Evolutionary conservation across 495 filamentous ascomycete species (phyloP), one percentile per base, ranked within the genome.

Genomic region (Daldinia decipiens): DNA sequence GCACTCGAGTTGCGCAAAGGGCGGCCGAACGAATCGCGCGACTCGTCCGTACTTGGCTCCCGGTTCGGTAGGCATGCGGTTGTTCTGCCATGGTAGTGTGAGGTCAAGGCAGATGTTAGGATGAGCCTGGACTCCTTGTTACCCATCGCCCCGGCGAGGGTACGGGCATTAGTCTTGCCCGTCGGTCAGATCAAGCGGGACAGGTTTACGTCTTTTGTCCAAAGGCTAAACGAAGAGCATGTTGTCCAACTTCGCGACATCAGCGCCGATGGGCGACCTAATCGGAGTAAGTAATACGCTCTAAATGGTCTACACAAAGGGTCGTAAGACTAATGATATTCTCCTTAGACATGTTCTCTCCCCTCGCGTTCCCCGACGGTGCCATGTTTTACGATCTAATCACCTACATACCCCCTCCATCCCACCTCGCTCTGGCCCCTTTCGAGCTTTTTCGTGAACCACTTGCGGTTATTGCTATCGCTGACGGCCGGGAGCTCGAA

Each of bases 371-470:
- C 77, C 95, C 95, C 8, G 88, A 88, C 65, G 95, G 95, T 60
- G 88, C 90, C 69, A 90, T 99, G 70, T 86, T 98, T 67, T 98
- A 96, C 85, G 91, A 97, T 77, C 84, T 98, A 59, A 90, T 92
- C 40, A 93, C 91, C 56, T 90, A 92, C 67, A 83, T 92, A 68
- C 89, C 93, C 54, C 87, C 92, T 38, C 85, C 91, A 38, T 91
- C 92, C 39, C 93, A 94, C 76, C 81, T 93, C 17, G 86, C 91
- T 21, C 78, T 95, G 32, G 91, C 91, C 15, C 94, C 94, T 0
- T 97, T 96, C 79, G 94, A 97, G 73, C 80, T 92, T 26, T 95
- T 90, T 74, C 84, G 93, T 70, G 92, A 96, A 70, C 91, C 92
- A 8, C 82, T 96, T 17, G 87, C 92, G 27, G 83, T 97, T 12